Evolutionary conservation across 2,329 filamentous ascomycete species (phyloP).

Genomic region (Paracoccidioides lutzii): DNA sequence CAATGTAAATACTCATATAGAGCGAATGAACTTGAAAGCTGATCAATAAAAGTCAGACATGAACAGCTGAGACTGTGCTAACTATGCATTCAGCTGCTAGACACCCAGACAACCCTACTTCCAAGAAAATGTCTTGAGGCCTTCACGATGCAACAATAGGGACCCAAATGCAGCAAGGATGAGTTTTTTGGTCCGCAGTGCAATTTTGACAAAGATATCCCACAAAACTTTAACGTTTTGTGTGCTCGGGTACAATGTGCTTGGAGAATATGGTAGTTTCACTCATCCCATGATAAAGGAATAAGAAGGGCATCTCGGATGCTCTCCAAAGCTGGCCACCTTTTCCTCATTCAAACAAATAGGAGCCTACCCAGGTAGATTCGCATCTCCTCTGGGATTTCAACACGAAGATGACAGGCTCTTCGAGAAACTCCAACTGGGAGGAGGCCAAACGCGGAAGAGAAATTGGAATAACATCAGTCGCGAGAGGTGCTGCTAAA

Average conservation of each 20-base stretch:
- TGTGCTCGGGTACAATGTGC: background rate
- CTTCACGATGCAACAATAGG: background rate
- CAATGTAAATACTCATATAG: background rate
- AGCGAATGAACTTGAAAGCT: background rate
- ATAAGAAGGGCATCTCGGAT: too few species aligned
- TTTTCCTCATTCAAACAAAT: background rate
- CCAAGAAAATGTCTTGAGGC: background rate
- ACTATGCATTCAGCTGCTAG: background rate
- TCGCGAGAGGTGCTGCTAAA: background rate
- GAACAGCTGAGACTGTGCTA: background rate
- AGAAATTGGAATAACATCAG: constrained; percentile 1
- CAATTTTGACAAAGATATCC: background rate
- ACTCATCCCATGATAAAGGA: too few species aligned
- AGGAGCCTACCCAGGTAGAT: background rate
- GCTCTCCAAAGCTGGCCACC: background rate
- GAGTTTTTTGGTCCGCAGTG: background rate
- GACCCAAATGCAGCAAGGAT: background rate
- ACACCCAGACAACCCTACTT: background rate
- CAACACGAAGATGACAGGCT: background rate
- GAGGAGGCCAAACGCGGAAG: background rate
- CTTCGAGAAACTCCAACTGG: constrained; percentile 3
- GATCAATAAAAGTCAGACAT: background rate
- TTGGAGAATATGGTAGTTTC: too few species aligned
- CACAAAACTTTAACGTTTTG: too few species aligned
- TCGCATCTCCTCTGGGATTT: background rate